Conservation (phyloP, 2,329 filamentous ascomycete species). For the Exophiala calicioides region DNA sequence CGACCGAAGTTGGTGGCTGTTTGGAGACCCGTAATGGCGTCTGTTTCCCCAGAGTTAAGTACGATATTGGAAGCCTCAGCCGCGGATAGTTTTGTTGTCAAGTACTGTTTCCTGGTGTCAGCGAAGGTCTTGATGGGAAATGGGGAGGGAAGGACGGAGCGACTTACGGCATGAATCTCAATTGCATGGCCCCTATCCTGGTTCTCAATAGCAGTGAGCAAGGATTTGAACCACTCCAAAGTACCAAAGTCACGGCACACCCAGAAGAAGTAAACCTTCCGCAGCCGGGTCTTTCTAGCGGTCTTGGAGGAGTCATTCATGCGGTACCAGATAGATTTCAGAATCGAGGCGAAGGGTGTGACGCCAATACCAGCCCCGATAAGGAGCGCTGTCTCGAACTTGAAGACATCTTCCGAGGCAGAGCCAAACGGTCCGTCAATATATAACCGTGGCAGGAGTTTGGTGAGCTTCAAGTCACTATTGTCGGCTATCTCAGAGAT, state of each 20-base stretch:
- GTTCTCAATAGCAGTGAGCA: constrained; percentile 80
- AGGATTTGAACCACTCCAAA: constrained; percentile 85
- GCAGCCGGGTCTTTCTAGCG: constrained; percentile 69
- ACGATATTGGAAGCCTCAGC: constrained; percentile 89
- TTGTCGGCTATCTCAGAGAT: constrained; percentile 62
- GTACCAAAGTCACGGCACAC: constrained; percentile 84
- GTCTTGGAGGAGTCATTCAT: constrained; percentile 71
- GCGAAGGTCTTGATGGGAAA: neutral
- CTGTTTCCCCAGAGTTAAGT: constrained; percentile 79
- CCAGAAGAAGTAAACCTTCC: constrained; percentile 93
- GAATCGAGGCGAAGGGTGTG: constrained; percentile 54
- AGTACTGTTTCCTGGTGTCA: constrained; percentile 53
- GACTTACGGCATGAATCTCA: constrained; percentile 73
- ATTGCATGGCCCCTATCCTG: constrained; percentile 82
- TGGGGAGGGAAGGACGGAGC: neutral
- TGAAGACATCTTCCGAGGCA: constrained; percentile 81
- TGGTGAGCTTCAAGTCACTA: constrained; percentile 61
- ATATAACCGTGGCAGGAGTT: constrained; percentile 75
- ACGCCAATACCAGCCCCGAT: constrained; percentile 55
- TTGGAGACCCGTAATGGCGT: constrained; percentile 78
- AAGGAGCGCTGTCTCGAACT: constrained; percentile 54
- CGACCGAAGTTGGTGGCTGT: constrained; percentile 83
- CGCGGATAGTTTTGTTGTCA: constrained; percentile 82
- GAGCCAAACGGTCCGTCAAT: constrained; percentile 84
- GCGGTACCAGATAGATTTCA: constrained; percentile 89